A percentile compares a stretch with the other conserved stretches of the same genome.
phyloP scores from a whole-genome alignment of 345 rosid genomes.

The Psidium guajava region DNA sequence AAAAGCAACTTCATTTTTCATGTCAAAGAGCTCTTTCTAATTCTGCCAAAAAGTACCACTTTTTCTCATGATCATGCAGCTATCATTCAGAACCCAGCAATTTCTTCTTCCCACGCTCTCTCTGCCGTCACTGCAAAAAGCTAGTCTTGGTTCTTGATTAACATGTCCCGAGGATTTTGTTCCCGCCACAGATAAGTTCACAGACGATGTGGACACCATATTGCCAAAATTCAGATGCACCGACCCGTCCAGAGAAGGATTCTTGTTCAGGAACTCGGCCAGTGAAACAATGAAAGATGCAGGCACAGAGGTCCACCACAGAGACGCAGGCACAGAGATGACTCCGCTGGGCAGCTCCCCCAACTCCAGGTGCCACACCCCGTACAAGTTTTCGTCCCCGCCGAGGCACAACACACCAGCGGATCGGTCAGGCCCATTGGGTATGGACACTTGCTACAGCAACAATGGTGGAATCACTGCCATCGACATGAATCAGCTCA shows the following conservation, averaged over 20 bases:
- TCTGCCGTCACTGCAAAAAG: neutral
- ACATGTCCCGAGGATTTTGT: neutral
- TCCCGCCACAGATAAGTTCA: slow-evolving; percentile 55
- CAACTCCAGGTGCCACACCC: slow-evolving; percentile 77
- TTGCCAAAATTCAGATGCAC: slow-evolving; percentile 37
- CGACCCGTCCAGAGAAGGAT: slow-evolving; percentile 63
- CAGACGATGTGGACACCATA: slow-evolving; percentile 48
- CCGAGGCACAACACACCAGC: slow-evolving; percentile 94
- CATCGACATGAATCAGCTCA: slow-evolving; percentile 55
- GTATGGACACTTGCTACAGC: slow-evolving; percentile 14
- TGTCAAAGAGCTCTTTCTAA: neutral
- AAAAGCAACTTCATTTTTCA: neutral
- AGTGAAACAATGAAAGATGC: slow-evolving; percentile 35
- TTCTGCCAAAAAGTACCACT: neutral
- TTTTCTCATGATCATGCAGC: neutral
- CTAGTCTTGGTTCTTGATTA: neutral
- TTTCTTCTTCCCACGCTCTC: neutral
- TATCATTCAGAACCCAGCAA: neutral
- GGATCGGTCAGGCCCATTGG: slow-evolving; percentile 73
- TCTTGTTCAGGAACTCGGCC: slow-evolving; percentile 49
- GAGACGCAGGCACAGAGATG: slow-evolving; percentile 89
- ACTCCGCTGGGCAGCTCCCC: slow-evolving; percentile 79
- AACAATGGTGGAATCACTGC: neutral
- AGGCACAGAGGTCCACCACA: slow-evolving; percentile 38
- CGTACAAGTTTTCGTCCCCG: slow-evolving; percentile 60